A percentile compares a stretch with the other conserved stretches of the same genome.
These are phyloP conservation scores for Phytophthora quininea DNA, from an alignment of 352 stramenopile species.

Conservation along the genomic window DNA sequence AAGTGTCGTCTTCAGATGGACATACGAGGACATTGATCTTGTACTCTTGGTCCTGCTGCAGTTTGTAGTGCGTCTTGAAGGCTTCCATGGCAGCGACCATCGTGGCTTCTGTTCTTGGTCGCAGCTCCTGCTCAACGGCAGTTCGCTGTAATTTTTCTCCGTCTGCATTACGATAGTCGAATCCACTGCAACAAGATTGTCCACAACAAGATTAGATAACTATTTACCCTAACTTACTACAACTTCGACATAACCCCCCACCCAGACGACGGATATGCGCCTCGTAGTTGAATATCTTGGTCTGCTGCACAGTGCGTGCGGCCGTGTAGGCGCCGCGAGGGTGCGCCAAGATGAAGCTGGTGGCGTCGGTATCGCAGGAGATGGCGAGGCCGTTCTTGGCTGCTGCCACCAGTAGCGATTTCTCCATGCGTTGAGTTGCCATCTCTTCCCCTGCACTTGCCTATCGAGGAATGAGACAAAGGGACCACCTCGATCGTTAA, in stretches of 20 bases:
- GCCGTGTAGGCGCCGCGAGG: slow-evolving; percentile 77
- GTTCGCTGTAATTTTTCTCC: slow-evolving; percentile 24
- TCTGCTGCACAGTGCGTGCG: slow-evolving; percentile 76
- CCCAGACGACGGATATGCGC: slow-evolving; percentile 77
- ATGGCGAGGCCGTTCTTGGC: slow-evolving; percentile 81
- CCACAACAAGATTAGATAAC: slow-evolving; percentile 1
- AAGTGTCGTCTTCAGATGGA: slow-evolving; percentile 24
- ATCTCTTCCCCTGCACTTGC: slow-evolving; percentile 1
- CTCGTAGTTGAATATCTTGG: slow-evolving; percentile 81
- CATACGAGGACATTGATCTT: slow-evolving; percentile 86
- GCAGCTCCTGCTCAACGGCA: slow-evolving; percentile 51
- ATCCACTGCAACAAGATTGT: slow-evolving; percentile 48
- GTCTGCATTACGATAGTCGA: slow-evolving; percentile 73
- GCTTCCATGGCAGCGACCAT: slow-evolving; percentile 70
- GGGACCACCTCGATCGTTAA: background rate
- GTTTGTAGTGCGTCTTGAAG: slow-evolving; percentile 55
- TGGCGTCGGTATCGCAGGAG: slow-evolving; percentile 65
- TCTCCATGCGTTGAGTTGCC: slow-evolving; percentile 25
- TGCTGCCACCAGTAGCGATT: slow-evolving; percentile 49
- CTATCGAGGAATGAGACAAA: background rate
- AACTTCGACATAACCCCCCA: slow-evolving; percentile 24
- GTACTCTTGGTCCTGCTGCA: slow-evolving; percentile 67
- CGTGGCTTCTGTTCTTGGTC: slow-evolving; percentile 63
- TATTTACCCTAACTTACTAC: slow-evolving; percentile 1
- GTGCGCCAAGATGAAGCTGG: slow-evolving; percentile 63